Base-by-base conservation (phyloP, 768 basidiomycete genomes). In the Termitomyces sp. region DNA sequence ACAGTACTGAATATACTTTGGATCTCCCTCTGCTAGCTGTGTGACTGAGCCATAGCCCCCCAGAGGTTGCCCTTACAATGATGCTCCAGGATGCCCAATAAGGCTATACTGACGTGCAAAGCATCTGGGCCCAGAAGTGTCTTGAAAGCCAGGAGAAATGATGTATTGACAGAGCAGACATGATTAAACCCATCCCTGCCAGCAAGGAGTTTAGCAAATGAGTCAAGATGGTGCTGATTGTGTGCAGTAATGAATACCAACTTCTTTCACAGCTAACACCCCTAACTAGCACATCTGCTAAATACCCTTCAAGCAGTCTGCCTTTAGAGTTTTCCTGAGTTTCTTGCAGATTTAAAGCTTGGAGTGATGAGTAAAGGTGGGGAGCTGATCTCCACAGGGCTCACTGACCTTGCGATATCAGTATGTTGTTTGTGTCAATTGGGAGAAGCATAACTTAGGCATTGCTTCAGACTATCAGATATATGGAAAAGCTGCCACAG, bases 21-120 rank as follows among this genome's bases (percentile, higher is more conserved):
- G n/a, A n/a, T n/a, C n/a, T n/a, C n/a, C n/a, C n/a, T n/a, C n/a
- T n/a, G n/a, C n/a, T n/a, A n/a, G n/a, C n/a, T n/a, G n/a, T n/a
- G n/a, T n/a, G n/a, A n/a, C n/a, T n/a, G n/a, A n/a, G n/a, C n/a
- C n/a, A n/a, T n/a, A n/a, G n/a, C n/a, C n/a, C n/a, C n/a, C n/a
- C n/a, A n/a, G n/a, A n/a, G n/a, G n/a, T n/a, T n/a, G 75, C 76
- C 3, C 92, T 93, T 44, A 72, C 84, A 24, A 66, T 79, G 2
- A 86, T 88, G 2, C 69, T 94, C 8, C 84, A 79, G 65, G 91
- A 93, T 22, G 89, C 90, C 6, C 90, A 91, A 70, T 79, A 80
- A 55, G 91, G 91, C 1, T 93, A 90, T 60, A 91, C 89, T 0
- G 91, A 93, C 62, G 93, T 93, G 90, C 82, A 91, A 27, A 89